phyloP scores from a whole-genome alignment of 805 yeast species.

The Wickerhamomyces canadensis region DNA sequence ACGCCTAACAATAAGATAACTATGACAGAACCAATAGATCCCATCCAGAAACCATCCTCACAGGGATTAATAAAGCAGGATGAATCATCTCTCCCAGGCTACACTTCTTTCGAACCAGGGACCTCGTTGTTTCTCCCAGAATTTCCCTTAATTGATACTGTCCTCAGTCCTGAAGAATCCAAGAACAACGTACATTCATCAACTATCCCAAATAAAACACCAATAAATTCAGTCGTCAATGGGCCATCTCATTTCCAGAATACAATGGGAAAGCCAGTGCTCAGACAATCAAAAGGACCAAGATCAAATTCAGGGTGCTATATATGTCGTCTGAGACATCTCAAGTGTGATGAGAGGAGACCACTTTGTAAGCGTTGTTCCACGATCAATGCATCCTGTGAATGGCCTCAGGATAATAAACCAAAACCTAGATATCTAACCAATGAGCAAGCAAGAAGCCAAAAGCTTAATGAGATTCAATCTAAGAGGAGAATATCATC shows the following conservation, averaged over 20 bases:
- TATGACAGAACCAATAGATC: too few species aligned
- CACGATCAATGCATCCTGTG: conserved; percentile 17
- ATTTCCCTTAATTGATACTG: conserved; percentile 1
- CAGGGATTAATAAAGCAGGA: too few species aligned
- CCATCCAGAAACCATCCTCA: too few species aligned
- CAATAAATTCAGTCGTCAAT: too few species aligned
- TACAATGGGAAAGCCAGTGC: too few species aligned
- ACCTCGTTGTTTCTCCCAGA: too few species aligned
- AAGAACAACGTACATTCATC: background rate
- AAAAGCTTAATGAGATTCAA: conserved; percentile 7
- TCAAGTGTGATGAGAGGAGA: conserved; percentile 56
- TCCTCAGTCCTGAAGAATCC: background rate
- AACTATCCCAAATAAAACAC: too few species aligned
- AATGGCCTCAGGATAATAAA: conserved; percentile 4
- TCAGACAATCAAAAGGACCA: conserved; percentile 25
- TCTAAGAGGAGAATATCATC: background rate
- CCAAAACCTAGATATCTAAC: conserved; percentile 7
- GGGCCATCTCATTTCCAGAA: too few species aligned
- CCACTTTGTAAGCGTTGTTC: conserved; percentile 51
- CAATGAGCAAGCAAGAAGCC: conserved; percentile 2
- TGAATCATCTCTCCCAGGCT: too few species aligned
- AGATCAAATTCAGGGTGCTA: conserved; percentile 37
- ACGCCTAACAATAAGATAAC: too few species aligned
- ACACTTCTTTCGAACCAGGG: too few species aligned
- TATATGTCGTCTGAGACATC: conserved; percentile 54